These are phyloP conservation scores for Aspergillus conjunctus DNA, from an alignment of 495 filamentous ascomycete species.

Conservation along the genomic window DNA sequence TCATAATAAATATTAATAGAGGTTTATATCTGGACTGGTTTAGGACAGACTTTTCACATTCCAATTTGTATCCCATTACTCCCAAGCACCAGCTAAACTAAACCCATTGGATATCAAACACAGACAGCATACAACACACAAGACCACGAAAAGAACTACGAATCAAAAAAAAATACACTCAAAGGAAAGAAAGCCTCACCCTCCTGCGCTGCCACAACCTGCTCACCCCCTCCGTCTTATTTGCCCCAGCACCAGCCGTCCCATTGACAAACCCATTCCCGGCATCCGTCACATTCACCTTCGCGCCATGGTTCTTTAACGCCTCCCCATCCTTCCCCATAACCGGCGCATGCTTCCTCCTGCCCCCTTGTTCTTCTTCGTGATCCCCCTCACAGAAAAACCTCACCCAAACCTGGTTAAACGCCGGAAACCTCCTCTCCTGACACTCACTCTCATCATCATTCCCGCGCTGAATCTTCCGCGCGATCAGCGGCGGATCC, in stretches of 20 bases:
- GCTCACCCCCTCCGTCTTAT: neutral
- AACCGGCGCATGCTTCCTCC: too few relatives aligned
- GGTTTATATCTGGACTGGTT: too few relatives aligned
- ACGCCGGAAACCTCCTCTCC: constrained; percentile 30
- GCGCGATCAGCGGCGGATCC: constrained; percentile 34
- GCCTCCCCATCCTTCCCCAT: too few relatives aligned
- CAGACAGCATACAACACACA: neutral
- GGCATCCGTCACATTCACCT: too few relatives aligned
- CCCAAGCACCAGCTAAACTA: too few relatives aligned
- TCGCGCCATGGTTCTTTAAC: too few relatives aligned
- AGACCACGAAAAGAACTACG: neutral
- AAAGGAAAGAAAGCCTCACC: neutral
- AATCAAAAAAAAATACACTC: neutral
- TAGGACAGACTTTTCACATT: too few relatives aligned
- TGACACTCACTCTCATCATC: constrained; percentile 31
- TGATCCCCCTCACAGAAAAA: constrained; percentile 30
- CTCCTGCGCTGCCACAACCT: neutral
- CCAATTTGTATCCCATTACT: too few relatives aligned
- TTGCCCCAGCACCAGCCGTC: neutral
- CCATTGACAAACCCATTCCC: neutral
- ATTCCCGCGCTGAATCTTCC: constrained; percentile 23
- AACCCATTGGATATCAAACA: neutral
- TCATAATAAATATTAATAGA: too few relatives aligned
- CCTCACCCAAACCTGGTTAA: constrained; percentile 38
- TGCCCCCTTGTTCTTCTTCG: neutral